A percentile compares a stretch with the other conserved stretches of the same genome.
phyloP scores from a whole-genome alignment of 2,329 filamentous ascomycete species.

The Penicillium sclerotigenum region DNA sequence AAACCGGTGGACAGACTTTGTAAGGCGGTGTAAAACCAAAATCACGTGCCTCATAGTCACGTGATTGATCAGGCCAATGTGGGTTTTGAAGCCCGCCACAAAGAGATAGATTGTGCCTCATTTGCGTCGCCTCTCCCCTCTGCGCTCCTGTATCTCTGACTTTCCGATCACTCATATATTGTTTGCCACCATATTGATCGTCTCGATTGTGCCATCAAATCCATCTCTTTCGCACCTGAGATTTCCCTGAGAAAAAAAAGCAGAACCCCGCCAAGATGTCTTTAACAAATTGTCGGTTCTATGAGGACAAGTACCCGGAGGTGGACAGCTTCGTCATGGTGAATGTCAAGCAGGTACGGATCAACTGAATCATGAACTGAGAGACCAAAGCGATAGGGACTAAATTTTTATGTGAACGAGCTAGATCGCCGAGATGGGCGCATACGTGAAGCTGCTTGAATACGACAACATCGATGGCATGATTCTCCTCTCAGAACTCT shows the following conservation, averaged over 20 bases:
- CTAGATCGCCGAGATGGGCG: slow-evolving; percentile 98
- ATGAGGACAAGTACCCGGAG: slow-evolving; percentile 96
- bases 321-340: slow-evolving; percentile 99
- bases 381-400: slow-evolving; percentile 2
- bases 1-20: not conserved
- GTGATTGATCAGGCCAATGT: slow-evolving; percentile 26
- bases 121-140: slow-evolving; percentile 15
- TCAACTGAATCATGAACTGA: not conserved
- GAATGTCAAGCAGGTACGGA: slow-evolving; percentile 87
- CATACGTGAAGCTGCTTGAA: slow-evolving; percentile 98
- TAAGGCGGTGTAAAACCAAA: not conserved
- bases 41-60: slow-evolving; percentile 10
- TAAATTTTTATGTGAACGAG: slow-evolving; percentile 13
- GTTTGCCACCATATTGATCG: slow-evolving; percentile 6
- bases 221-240: slow-evolving; percentile 7
- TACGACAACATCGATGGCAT: slow-evolving; percentile 99
- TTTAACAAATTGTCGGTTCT: slow-evolving; percentile 94
- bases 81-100: slow-evolving; percentile 41
- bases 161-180: slow-evolving; percentile 11
- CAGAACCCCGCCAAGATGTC: slow-evolving; percentile 69
- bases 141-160: slow-evolving; percentile 7
- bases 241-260: slow-evolving; percentile 19
- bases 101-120: slow-evolving; percentile 34
- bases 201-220: slow-evolving; percentile 13
- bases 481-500: slow-evolving; percentile 97